Percentiles rank a stretch among this genome's conserved stretches.
phyloP scores from a whole-genome alignment of 2,329 filamentous ascomycete species.

The Aureobasidium sp. region DNA sequence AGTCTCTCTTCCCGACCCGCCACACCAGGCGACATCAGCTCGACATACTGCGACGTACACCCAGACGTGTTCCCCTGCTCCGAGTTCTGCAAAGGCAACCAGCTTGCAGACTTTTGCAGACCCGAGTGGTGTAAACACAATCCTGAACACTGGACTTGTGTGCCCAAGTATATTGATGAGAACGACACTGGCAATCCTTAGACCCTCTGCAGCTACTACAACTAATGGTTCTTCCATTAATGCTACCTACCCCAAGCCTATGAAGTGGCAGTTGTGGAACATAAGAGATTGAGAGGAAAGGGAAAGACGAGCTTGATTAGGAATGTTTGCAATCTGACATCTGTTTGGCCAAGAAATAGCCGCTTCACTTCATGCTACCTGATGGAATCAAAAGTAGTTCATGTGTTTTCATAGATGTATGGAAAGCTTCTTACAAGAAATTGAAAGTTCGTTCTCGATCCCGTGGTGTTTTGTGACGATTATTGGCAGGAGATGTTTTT shows the following conservation, averaged over 20 bases:
- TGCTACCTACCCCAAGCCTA: background rate
- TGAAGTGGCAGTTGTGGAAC: background rate
- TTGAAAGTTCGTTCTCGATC: background rate
- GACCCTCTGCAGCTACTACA: background rate
- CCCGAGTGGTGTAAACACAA: background rate
- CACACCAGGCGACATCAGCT: background rate
- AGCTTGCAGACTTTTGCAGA: background rate
- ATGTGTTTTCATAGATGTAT: background rate
- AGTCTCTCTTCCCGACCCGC: background rate
- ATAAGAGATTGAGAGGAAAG: too few species aligned
- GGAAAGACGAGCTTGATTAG: background rate
- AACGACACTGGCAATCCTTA: background rate
- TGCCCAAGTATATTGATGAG: background rate
- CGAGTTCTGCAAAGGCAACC: background rate
- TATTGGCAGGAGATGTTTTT: background rate
- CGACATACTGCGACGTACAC: background rate
- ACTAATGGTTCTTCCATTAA: background rate
- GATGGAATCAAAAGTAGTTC: background rate
- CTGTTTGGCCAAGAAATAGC: too few species aligned
- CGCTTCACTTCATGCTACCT: background rate
- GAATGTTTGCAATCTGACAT: background rate
- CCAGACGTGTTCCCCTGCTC: background rate
- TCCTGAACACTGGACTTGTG: background rate
- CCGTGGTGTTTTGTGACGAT: background rate
- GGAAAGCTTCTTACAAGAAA: background rate